Base-by-base conservation (phyloP, 1,284 basidiomycete species). In the Laetiporus sulphureus region DNA sequence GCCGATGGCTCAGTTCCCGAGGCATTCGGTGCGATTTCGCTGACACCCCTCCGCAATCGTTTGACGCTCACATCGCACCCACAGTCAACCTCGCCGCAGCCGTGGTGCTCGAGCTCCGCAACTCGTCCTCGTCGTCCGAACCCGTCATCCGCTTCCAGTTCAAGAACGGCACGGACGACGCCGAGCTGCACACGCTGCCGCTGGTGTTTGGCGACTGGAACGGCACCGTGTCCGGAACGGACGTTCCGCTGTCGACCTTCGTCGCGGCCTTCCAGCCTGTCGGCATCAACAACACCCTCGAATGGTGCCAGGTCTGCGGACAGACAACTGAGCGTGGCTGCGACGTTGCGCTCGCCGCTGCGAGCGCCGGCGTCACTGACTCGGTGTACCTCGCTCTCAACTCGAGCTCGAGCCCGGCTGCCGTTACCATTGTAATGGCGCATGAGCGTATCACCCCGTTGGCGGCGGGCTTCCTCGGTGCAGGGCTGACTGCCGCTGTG, bases 401-500 rank as follows among this genome's bases (percentile, higher is more conserved):
- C n/a, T 31, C 54, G 3, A 55, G 52, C 15, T 58, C 59, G 18
- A 38, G 46, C 5, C 44, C 53, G 44, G n/a, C n/a, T n/a, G n/a
- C n/a, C n/a, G n/a, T n/a, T n/a, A n/a, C n/a, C n/a, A n/a, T n/a
- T n/a, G n/a, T n/a, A n/a, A n/a, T n/a, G n/a, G 61, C 65, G 38
- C 64, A 71, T 25, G 60, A 53, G 27, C 43, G 48, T 29, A 71
- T 80, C 50, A 70, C 66, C 48, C 71, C 68, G 0, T 69, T 80
- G 8, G 79, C 75, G 12, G 78, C 80, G 22, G 80, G 80, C 1
- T 78, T 81, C 61, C 59, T 83, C 8, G 81, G 81, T 20, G 81
- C 81, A 1, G 75, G 77, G 5, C 52, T 83, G 46, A 72, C 73
- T 21, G 52, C 76, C 21, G 71, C 63, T 6, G 66, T 77, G 10